Evolutionary conservation across 495 filamentous ascomycete genomes (phyloP).

Genomic region (Penicillium taxi): DNA sequence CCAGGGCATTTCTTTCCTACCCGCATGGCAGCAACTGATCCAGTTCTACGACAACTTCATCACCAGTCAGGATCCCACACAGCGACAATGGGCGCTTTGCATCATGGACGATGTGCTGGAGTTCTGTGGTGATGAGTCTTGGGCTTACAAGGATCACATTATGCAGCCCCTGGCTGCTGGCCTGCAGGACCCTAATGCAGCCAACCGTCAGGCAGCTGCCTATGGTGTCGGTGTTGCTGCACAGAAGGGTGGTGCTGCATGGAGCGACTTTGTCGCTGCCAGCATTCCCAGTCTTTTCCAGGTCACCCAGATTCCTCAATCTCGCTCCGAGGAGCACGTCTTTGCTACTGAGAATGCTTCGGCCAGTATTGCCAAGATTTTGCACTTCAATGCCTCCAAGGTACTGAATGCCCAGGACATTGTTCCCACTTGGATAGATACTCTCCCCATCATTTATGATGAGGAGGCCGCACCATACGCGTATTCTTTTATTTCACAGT

Average conservation of each 20-base stretch:
- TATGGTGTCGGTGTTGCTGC: conserved; percentile 96
- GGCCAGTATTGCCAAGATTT: conserved; percentile 90
- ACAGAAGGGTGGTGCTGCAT: conserved; percentile 77
- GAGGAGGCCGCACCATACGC: conserved; percentile 97
- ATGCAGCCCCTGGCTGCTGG: conserved; percentile 76
- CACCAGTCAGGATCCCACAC: conserved; percentile 74
- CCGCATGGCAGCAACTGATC: conserved; percentile 75
- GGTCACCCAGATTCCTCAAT: conserved; percentile 67
- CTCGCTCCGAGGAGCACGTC: conserved; percentile 84
- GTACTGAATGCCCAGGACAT: conserved; percentile 66
- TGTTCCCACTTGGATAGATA: conserved; percentile 74
- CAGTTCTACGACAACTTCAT: conserved; percentile 80
- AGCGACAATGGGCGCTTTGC: conserved; percentile 96
- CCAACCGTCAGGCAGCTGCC: conserved; percentile 91
- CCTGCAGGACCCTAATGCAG: conserved; percentile 72
- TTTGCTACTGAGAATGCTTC: conserved; percentile 98
- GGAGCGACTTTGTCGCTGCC: conserved; percentile 74
- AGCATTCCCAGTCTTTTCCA: conserved; percentile 76
- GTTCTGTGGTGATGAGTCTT: conserved; percentile 82
- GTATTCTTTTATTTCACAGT: conserved; percentile 80
- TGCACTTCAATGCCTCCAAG: conserved; percentile 76
- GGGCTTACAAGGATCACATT: conserved; percentile 75
- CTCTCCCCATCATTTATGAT: conserved; percentile 85
- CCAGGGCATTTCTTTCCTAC: conserved; percentile 76
- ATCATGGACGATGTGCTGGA: conserved; percentile 98